phyloP scores from a whole-genome alignment of 495 filamentous ascomycete species.

The Clohesyomyces aquaticus region DNA sequence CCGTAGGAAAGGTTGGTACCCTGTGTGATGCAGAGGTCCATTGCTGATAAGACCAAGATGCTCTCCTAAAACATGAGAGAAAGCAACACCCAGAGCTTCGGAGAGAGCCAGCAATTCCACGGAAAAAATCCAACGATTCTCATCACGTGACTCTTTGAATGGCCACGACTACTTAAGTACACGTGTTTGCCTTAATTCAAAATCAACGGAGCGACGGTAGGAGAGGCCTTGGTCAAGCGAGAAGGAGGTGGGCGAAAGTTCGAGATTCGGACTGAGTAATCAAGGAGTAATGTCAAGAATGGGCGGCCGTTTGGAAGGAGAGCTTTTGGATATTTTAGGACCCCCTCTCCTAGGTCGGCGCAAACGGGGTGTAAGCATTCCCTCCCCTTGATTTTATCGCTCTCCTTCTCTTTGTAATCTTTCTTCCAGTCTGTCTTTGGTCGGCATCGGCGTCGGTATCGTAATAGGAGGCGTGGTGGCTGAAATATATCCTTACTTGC shows the following conservation, averaged over 20 bases:
- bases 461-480: not conserved
- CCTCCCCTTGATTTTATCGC: too few relatives aligned
- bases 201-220: not conserved
- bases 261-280: too few relatives aligned
- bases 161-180: not conserved
- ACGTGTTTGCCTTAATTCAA: not conserved
- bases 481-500: not conserved
- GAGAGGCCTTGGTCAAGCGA: too few relatives aligned
- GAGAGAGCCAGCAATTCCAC: not conserved
- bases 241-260: too few relatives aligned
- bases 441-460: not conserved
- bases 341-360: too few relatives aligned
- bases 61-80: not conserved
- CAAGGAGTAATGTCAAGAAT: too few relatives aligned
- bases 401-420: too few relatives aligned
- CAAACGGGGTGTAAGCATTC: too few relatives aligned
- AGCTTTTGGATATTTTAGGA: too few relatives aligned
- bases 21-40: not conserved
- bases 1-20: not conserved
- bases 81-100: not conserved
- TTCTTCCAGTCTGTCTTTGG: conserved; percentile 1
- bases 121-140: not conserved
- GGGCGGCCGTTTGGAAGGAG: too few relatives aligned
- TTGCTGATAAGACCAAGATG: not conserved
- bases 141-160: not conserved